Evolutionary conservation across 805 yeast species (phyloP), one percentile per base, ranked within the genome.

Genomic region (Suhomyces sp.): DNA sequence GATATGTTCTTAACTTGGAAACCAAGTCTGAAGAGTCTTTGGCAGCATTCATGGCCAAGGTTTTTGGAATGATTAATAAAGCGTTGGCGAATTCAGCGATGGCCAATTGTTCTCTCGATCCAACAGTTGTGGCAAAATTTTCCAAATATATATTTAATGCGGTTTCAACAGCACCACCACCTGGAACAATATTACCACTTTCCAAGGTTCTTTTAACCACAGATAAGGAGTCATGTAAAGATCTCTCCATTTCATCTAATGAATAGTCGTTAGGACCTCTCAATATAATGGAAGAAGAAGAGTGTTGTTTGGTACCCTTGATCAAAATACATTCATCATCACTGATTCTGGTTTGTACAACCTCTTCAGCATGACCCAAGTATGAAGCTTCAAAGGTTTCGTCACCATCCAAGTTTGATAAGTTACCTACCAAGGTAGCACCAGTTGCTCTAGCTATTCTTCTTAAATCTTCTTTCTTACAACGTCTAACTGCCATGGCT

Each of bases 101-200:
- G 12, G 98, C 98, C 53, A 93, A 75, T 63, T 93, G 98, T 63
- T 93, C 98, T 55, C 98, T 79, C 13, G 96, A 87, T 3, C 98
- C 97, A 33, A 93, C 91, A 1, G 98, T 88, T 6, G 98, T 93
- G 32, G 98, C 98, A 63, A 93, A 93, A 60, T 87, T 91, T 63
- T 93, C 98, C 58, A 93, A 72, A 60, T 87, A 93, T 35, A 93
- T 88, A 68, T 88, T 90, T 56, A 93, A 74, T 2, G 98, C 98
- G 33, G 95, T 76, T 67, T 93, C 99, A 22, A 93, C 98, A n/a
- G 95, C 95, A 42, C 99, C 99, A 47, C 99, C 99, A 43, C 99
- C 99, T 27, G 98, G 98, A 5, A 93, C 98, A 39, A 95, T 90
- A 47, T 76, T 67, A 14, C 97, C 98, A 53, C 91, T 80, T 64